Percentiles rank a stretch among this genome's conserved stretches.
Conservation (phyloP, 83 land plant species). For the Picea mariana region DNA sequence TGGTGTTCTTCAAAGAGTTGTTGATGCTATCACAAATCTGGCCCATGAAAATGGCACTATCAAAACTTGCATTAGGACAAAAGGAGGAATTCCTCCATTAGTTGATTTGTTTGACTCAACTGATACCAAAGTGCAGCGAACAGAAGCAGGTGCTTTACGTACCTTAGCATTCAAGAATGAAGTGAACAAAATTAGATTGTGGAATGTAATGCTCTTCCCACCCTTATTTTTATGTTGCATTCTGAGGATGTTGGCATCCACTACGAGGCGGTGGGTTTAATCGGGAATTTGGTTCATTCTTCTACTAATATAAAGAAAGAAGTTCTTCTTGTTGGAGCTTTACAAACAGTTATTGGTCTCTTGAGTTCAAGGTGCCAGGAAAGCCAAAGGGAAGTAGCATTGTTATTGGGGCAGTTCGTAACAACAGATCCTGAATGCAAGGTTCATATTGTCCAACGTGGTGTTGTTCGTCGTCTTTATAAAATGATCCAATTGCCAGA, state of each 20-base stretch:
- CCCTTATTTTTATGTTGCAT: conserved; percentile 86
- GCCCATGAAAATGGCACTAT: conserved; percentile 60
- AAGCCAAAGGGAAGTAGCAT: too few relatives aligned
- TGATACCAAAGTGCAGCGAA: conserved; percentile 88
- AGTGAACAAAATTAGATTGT: conserved; percentile 96
- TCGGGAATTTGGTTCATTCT: conserved; percentile 98
- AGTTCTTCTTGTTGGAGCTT: conserved; percentile 92
- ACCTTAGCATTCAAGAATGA: conserved; percentile 98
- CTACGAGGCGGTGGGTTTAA: conserved; percentile 99
- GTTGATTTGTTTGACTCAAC: conserved; percentile 79
- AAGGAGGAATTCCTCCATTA: conserved; percentile 94
- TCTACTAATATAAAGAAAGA: conserved; percentile 93
- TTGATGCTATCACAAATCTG: conserved; percentile 95
- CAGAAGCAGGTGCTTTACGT: conserved; percentile 88
- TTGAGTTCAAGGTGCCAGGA: too few relatives aligned
- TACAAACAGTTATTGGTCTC: conserved; percentile 95
- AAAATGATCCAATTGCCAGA: conserved; percentile 91
- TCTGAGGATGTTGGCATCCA: conserved; percentile 91
- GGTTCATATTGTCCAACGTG: too few relatives aligned
- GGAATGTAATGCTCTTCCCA: conserved; percentile 92
- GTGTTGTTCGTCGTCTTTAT: too few relatives aligned
- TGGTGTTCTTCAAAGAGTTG: conserved; percentile 89
- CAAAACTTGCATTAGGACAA: conserved; percentile 83
- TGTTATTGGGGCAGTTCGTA: too few relatives aligned
- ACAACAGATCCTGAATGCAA: too few relatives aligned